Percentiles rank a stretch among this genome's conserved stretches.
Conservation (phyloP, 2,329 filamentous ascomycete genomes). For the Zasmidium cellare region DNA sequence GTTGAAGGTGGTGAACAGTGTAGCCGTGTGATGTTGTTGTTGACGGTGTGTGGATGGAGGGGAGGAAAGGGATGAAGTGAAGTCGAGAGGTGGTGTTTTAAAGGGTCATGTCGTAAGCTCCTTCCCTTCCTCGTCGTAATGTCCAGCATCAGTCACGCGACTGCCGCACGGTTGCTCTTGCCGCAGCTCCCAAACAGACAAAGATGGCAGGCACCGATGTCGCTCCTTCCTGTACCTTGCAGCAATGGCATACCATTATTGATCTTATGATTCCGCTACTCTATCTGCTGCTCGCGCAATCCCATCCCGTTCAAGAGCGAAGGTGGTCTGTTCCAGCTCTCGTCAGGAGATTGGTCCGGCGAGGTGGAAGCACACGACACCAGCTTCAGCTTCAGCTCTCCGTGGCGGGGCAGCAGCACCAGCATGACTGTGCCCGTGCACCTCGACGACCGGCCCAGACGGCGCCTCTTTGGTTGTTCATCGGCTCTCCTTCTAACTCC, state of each 20-base stretch:
- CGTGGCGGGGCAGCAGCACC: not conserved
- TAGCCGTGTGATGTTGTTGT: too few relatives aligned
- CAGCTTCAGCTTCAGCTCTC: not conserved
- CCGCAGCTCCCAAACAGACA: not conserved
- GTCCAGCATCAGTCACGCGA: not conserved
- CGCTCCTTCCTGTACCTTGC: not conserved
- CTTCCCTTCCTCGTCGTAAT: not conserved
- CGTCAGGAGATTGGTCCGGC: not conserved
- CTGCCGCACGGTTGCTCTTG: not conserved
- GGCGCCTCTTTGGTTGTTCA: not conserved
- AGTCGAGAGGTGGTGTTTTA: not conserved
- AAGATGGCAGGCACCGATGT: not conserved
- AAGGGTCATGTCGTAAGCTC: not conserved
- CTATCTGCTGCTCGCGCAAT: not conserved
- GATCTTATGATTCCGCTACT: too few relatives aligned
- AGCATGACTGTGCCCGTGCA: not conserved
- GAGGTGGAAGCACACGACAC: not conserved
- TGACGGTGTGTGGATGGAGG: not conserved
- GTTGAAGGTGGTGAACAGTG: not conserved
- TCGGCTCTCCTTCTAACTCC: not conserved
- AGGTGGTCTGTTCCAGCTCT: not conserved
- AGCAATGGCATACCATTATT: too few relatives aligned
- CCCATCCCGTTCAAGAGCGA: not conserved
- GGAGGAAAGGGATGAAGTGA: not conserved
- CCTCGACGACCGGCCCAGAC: not conserved